phyloP scores from a whole-genome alignment of 2,329 filamentous ascomycete genomes.

The Ceratocystis eucalypticola region DNA sequence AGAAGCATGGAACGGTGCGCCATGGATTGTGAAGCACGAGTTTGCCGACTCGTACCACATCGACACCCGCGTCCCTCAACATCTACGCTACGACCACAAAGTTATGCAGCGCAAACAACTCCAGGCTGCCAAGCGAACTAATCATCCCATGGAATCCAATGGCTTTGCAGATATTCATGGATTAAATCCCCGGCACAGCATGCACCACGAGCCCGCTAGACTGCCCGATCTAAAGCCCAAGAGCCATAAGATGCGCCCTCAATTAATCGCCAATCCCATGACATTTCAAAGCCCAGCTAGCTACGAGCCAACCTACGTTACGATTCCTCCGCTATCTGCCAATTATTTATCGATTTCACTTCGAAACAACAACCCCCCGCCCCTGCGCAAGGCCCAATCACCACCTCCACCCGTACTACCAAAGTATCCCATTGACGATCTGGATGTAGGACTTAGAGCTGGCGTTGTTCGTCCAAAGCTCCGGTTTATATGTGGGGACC shows the following conservation, averaged over 20 bases:
- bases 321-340: constrained; percentile 13
- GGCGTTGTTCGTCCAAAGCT: constrained; percentile 57
- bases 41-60: constrained; percentile 77
- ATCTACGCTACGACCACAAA: constrained; percentile 70
- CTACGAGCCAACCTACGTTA: constrained; percentile 18
- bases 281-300: constrained; percentile 11
- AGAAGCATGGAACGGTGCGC: constrained; percentile 89
- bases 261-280: constrained; percentile 16
- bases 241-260: constrained; percentile 26
- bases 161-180: constrained; percentile 23
- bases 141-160: constrained; percentile 33
- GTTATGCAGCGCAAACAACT: constrained; percentile 62
- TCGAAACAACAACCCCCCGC: constrained; percentile 28
- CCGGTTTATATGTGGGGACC: constrained; percentile 60
- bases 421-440: constrained; percentile 91
- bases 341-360: constrained; percentile 19
- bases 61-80: constrained; percentile 69
- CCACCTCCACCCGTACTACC: constrained; percentile 60
- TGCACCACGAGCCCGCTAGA: constrained; percentile 37
- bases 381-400: constrained; percentile 21
- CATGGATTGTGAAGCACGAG: constrained; percentile 84
- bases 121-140: constrained; percentile 50
- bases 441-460: constrained; percentile 61
- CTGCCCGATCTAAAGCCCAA: constrained; percentile 63
- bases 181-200: constrained; percentile 25